Percentiles rank a stretch among this genome's conserved stretches.
Evolutionary conservation across 306 rosid genomes (phyloP).

Genomic region (Acmispon strigosus): DNA sequence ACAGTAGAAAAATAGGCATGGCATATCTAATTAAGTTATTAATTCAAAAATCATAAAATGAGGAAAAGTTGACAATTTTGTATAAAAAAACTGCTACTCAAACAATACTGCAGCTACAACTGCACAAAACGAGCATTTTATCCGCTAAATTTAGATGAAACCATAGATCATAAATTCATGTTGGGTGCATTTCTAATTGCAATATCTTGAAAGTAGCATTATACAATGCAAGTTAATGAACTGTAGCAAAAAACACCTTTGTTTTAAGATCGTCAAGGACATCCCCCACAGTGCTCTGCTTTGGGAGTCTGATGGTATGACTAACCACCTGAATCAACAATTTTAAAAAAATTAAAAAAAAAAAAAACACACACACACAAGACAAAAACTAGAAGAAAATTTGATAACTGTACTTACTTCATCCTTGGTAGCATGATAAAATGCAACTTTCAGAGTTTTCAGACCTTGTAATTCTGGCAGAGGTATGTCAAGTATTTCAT

Average conservation of each 20-base stretch:
- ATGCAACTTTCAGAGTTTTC: constrained; percentile 86
- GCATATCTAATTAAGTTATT: neutral
- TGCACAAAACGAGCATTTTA: neutral
- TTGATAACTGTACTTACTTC: constrained; percentile 51
- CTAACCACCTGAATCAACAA: constrained; percentile 54
- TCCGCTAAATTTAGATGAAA: neutral
- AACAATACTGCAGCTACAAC: neutral
- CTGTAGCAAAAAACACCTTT: constrained; percentile 40
- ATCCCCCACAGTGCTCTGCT: constrained; percentile 86
- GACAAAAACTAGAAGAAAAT: constrained; percentile 8
- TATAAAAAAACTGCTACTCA: neutral
- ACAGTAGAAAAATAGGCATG: neutral
- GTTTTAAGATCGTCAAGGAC: constrained; percentile 79
- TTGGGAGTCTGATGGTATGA: constrained; percentile 82
- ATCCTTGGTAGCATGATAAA: constrained; percentile 80
- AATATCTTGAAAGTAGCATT: neutral
- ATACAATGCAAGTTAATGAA: neutral
- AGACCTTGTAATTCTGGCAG: constrained; percentile 89
- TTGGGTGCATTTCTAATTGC: neutral
- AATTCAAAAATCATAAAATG: neutral
- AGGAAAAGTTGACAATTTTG: neutral
- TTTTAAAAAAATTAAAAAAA: neutral
- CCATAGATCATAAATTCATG: constrained; percentile 12
- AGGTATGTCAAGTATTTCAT: constrained; percentile 88
- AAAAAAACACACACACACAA: too few relatives aligned